Base-by-base conservation (phyloP, 345 rosid species). In the Aquilaria malaccensis region DNA sequence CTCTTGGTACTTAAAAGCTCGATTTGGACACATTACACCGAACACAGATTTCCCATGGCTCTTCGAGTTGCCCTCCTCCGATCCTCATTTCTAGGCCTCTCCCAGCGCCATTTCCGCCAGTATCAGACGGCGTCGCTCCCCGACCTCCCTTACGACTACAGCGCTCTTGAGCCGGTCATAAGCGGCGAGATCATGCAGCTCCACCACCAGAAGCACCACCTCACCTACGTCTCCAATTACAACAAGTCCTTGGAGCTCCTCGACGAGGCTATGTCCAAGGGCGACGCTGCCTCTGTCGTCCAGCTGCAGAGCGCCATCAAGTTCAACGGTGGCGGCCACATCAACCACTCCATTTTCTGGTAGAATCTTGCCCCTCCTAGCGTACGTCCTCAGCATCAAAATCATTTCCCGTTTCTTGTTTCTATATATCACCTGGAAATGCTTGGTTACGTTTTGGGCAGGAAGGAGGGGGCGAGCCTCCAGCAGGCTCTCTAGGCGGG, bases 181-280 rank as follows among this genome's bases (percentile, higher is more conserved):
- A 74, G 81, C 72, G 89, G 75, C 41, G 86, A 84, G 67, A 84
- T 84, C n/a, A 84, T 84, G 89, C 80, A 77, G 76, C 67, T 84
- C 12, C 89, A 84, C 62, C 89, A 84, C 81, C 85, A 80, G 81
- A 84, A 84, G 77, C 89, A 81, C 64, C 89, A 84, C 70, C 83
- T 77, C 72, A 30, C 83, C 56, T 84, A 84, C 69, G 32, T 84
- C 67, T 74, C 83, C 9, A 84, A 84, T 67, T 84, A 70, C 74
- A 84, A 81, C 73, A 81, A 80, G 67, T 75, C 83, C 10, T 74
- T 80, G n/a, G 81, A 81, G 74, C 77, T 71, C 58, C 90, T 84
- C 33, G 69, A 74, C 7, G 64, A 77, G 10, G 83, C 90, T 47
- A 15, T 70, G 30, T 50, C 60, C 52, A 76, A 74, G 33, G 87